Conservation (phyloP, 805 yeast species). For the Priceomyces castillae region DNA sequence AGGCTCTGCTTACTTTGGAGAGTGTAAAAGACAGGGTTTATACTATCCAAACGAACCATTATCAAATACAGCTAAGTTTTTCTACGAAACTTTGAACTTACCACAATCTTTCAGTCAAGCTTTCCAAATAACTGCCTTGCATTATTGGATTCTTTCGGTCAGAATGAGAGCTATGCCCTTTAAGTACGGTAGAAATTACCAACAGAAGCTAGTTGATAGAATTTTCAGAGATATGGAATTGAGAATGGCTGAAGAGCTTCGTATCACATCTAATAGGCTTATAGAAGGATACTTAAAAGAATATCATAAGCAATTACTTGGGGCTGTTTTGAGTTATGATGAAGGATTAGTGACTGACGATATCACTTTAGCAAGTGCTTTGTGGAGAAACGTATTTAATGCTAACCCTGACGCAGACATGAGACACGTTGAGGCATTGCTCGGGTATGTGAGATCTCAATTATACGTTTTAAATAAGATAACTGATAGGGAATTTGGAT, state of each 20-base stretch:
- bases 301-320: slow-evolving; percentile 85
- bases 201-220: slow-evolving; percentile 86
- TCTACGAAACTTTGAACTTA: slow-evolving; percentile 77
- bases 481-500: slow-evolving; percentile 89
- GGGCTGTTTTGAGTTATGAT: slow-evolving; percentile 86
- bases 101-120: slow-evolving; percentile 92
- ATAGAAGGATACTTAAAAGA: slow-evolving; percentile 86
- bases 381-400: slow-evolving; percentile 90
- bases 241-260: slow-evolving; percentile 82
- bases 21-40: slow-evolving; percentile 82
- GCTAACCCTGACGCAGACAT: slow-evolving; percentile 79
- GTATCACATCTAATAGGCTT: slow-evolving; percentile 74
- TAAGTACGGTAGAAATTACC: slow-evolving; percentile 83
- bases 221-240: slow-evolving; percentile 87
- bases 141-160: slow-evolving; percentile 89
- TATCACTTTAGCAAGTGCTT: slow-evolving; percentile 69
- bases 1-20: slow-evolving; percentile 81
- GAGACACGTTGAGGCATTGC: slow-evolving; percentile 80
- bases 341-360: slow-evolving; percentile 85
- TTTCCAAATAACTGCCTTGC: slow-evolving; percentile 89
- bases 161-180: slow-evolving; percentile 97
- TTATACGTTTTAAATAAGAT: slow-evolving; percentile 80
- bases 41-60: slow-evolving; percentile 72
- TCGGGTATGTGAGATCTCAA: slow-evolving; percentile 88
- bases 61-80: slow-evolving; percentile 73